Conservation (phyloP, 805 yeast genomes). For the Saccharomycopsis guyanensis region DNA sequence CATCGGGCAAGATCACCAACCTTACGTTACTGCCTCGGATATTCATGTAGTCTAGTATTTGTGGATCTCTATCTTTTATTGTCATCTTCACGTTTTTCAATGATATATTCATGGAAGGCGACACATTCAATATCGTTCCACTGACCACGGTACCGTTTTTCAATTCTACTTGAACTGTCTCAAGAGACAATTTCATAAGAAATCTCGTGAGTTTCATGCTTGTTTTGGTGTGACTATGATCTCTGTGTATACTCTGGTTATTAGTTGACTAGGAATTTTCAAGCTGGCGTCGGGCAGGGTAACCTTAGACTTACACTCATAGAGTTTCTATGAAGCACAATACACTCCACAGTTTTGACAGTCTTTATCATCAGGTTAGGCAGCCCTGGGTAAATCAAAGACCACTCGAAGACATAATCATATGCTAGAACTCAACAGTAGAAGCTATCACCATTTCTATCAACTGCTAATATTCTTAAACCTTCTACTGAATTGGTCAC, state of each 20-base stretch:
- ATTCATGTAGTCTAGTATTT: constrained; percentile 55
- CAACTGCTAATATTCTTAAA: too few species aligned
- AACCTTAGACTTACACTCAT: too few species aligned
- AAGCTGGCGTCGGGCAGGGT: too few species aligned
- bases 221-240: not conserved
- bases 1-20: constrained; percentile 64
- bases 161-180: constrained; percentile 70
- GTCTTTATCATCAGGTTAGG: too few species aligned
- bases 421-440: too few species aligned
- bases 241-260: not conserved
- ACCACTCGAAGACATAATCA: too few species aligned
- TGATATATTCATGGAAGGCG: constrained; percentile 76
- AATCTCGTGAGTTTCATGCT: constrained; percentile 33
- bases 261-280: too few species aligned
- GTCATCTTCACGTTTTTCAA: constrained; percentile 65
- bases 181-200: constrained; percentile 67
- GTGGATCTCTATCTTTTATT: constrained; percentile 57
- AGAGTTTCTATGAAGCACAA: too few species aligned
- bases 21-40: constrained; percentile 73
- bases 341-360: too few species aligned
- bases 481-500: too few species aligned
- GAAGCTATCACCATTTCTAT: too few species aligned
- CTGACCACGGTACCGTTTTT: constrained; percentile 70
- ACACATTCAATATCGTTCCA: constrained; percentile 67
- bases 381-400: too few species aligned